A percentile compares a stretch with the other conserved stretches of the same genome.
Evolutionary conservation across 202 grass and related monocot species (phyloP).

Genomic region (Panicum hallii): DNA sequence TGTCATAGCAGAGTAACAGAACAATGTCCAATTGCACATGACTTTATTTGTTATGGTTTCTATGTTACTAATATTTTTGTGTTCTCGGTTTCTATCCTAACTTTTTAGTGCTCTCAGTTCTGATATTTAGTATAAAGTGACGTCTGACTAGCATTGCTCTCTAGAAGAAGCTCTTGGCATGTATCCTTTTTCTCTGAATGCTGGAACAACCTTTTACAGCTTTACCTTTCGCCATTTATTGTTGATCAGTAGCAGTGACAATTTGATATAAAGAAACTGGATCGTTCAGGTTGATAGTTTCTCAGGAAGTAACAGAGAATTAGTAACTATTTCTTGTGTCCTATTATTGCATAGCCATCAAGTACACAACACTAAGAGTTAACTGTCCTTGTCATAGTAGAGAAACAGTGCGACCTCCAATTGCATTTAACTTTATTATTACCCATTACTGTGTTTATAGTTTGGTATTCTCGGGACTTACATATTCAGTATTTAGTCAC

Average conservation of each 20-base stretch:
- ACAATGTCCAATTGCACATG: background rate
- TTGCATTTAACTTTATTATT: background rate
- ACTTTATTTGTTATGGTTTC: background rate
- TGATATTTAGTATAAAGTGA: background rate
- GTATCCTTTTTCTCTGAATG: background rate
- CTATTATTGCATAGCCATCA: background rate
- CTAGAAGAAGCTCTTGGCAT: constrained; percentile 8
- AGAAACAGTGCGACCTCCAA: background rate
- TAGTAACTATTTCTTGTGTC: too few relatives aligned
- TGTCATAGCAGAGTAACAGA: background rate
- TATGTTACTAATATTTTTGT: background rate
- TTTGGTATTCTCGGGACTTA: background rate
- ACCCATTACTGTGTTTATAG: background rate
- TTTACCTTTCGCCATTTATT: background rate
- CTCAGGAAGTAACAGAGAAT: background rate
- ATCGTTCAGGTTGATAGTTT: background rate
- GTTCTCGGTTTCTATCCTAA: too few relatives aligned
- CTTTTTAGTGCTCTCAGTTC: too few relatives aligned
- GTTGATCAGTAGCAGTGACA: background rate
- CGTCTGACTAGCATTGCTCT: background rate
- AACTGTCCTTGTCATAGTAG: background rate
- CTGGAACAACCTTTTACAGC: background rate
- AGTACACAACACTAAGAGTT: background rate
- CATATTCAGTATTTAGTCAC: background rate
- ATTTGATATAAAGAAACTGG: background rate